Evolutionary conservation across 768 basidiomycete genomes (phyloP).

Genomic region (Auricularia sp.): DNA sequence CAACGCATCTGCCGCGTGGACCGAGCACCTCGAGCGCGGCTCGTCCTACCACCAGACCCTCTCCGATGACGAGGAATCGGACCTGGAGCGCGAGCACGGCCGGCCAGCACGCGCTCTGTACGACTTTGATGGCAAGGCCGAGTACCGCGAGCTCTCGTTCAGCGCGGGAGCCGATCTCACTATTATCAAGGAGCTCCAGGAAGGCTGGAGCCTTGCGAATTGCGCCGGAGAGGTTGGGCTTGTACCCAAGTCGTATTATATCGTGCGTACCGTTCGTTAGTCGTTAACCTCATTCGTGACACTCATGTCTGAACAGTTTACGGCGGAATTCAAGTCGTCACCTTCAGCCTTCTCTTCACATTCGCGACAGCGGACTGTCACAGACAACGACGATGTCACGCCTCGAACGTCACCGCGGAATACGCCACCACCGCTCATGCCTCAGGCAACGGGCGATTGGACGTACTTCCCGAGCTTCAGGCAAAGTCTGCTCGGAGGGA

Average conservation of each 20-base stretch:
- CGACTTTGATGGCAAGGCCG: slow-evolving; percentile 62
- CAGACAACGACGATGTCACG: not conserved
- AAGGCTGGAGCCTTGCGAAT: slow-evolving; percentile 71
- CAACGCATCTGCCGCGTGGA: slow-evolving; percentile 72
- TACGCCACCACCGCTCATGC: slow-evolving; percentile 35
- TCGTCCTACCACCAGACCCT: slow-evolving; percentile 10
- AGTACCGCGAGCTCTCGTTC: slow-evolving; percentile 62
- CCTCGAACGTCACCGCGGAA: not conserved
- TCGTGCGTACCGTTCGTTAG: slow-evolving; percentile 33
- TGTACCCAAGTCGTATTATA: slow-evolving; percentile 63
- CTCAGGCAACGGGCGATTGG: slow-evolving; percentile 68
- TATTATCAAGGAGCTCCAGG: slow-evolving; percentile 60
- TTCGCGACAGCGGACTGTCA: not conserved
- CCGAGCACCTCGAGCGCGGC: slow-evolving; percentile 41
- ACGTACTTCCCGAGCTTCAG: slow-evolving; percentile 53
- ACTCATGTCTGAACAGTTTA: slow-evolving; percentile 38
- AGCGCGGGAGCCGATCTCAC: slow-evolving; percentile 62
- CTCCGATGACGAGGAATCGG: slow-evolving; percentile 31
- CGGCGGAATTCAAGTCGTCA: slow-evolving; percentile 42
- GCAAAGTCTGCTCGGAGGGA: slow-evolving; percentile 59
- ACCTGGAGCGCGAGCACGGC: slow-evolving; percentile 26
- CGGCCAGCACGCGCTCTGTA: slow-evolving; percentile 61
- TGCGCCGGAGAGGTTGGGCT: slow-evolving; percentile 53
- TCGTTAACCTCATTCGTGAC: too few species aligned
- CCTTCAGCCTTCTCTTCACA: slow-evolving; percentile 22